Conservation (phyloP, 2,329 filamentous ascomycete genomes). For the Colletotrichum abscissum region DNA sequence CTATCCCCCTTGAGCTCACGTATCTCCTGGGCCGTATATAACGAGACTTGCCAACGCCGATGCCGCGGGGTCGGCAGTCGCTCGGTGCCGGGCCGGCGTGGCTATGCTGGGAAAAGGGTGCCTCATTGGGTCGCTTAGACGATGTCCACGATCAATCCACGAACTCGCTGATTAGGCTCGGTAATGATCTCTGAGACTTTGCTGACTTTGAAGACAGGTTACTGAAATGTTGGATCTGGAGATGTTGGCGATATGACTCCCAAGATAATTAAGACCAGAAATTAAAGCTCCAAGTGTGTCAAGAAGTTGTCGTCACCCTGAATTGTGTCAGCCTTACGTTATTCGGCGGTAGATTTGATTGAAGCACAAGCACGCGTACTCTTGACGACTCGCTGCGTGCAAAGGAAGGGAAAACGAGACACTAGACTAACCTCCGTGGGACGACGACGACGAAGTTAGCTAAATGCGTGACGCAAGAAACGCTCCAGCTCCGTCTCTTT, state of each 20-base stretch:
- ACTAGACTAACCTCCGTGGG: too few relatives aligned
- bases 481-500: neutral
- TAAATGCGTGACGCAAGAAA: neutral
- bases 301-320: neutral
- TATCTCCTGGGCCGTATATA: neutral
- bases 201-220: too few relatives aligned
- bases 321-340: neutral
- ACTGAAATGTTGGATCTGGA: too few relatives aligned
- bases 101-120: neutral
- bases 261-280: neutral
- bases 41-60: neutral
- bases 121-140: neutral
- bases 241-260: neutral
- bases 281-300: neutral
- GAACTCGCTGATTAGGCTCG: neutral
- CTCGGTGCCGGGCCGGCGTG: slow-evolving; percentile 23
- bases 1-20: too few relatives aligned
- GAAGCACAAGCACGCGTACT: neutral
- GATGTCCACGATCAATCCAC: neutral
- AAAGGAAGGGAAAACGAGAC: neutral
- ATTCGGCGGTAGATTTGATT: neutral
- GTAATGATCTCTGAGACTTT: too few relatives aligned
- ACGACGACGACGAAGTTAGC: neutral
- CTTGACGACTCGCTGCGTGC: neutral
- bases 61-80: neutral